phyloP scores from a whole-genome alignment of 306 rosid genomes.

The Lotus japonicus region DNA sequence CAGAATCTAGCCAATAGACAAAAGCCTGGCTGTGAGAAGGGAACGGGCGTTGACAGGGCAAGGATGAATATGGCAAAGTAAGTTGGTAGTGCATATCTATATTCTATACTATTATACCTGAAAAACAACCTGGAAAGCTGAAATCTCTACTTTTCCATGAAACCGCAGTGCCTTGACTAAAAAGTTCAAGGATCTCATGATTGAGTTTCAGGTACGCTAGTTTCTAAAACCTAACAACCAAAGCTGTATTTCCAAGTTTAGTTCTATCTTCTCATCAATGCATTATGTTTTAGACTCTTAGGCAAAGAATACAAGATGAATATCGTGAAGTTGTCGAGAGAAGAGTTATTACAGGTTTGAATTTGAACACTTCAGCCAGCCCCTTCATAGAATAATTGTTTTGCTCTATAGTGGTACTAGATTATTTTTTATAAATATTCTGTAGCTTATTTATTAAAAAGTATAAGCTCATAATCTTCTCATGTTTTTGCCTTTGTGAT shows the following conservation, averaged over 20 bases:
- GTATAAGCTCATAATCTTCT: slow-evolving; percentile 14
- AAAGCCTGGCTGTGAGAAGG: slow-evolving; percentile 92
- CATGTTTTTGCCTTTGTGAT: slow-evolving; percentile 20
- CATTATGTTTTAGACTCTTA: slow-evolving; percentile 54
- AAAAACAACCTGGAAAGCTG: slow-evolving; percentile 9
- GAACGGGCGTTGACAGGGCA: slow-evolving; percentile 87
- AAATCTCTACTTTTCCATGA: slow-evolving; percentile 16
- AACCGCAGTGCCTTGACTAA: slow-evolving; percentile 69
- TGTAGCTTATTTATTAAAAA: not conserved
- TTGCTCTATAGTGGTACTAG: not conserved
- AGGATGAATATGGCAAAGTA: slow-evolving; percentile 95
- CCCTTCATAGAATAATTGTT: slow-evolving; percentile 1
- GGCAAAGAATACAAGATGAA: slow-evolving; percentile 95
- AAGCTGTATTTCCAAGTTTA: slow-evolving; percentile 13
- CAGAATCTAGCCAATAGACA: slow-evolving; percentile 77
- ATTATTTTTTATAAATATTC: not conserved
- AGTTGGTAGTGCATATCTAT: slow-evolving; percentile 16
- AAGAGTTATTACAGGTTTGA: slow-evolving; percentile 92
- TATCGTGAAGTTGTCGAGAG: slow-evolving; percentile 99
- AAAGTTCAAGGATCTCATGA: slow-evolving; percentile 84
- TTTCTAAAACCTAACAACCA: not conserved
- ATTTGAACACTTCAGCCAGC: slow-evolving; percentile 22
- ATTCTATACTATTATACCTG: slow-evolving; percentile 3
- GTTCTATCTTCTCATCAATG: slow-evolving; percentile 18
- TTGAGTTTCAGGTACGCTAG: slow-evolving; percentile 74